phyloP scores from a whole-genome alignment of 1,139 yeast species.

The Debaryomyces nepalensis region DNA sequence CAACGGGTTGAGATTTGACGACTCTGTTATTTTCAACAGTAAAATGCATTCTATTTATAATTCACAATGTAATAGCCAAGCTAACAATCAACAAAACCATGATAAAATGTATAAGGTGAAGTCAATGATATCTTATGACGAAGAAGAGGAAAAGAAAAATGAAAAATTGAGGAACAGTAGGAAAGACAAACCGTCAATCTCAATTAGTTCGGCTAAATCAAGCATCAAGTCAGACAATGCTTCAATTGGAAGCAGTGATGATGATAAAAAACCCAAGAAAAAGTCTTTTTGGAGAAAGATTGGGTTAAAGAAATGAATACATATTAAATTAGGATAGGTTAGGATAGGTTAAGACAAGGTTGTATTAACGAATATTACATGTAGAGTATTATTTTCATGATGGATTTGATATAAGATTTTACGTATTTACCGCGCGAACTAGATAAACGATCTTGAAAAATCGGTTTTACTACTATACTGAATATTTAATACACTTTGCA shows the following conservation, averaged over 20 bases:
- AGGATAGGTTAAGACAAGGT: neutral
- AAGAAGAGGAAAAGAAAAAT: conserved; percentile 32
- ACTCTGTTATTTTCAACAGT: conserved; percentile 27
- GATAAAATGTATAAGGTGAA: conserved; percentile 46
- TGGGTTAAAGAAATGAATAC: conserved; percentile 32
- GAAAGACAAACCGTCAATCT: conserved; percentile 16
- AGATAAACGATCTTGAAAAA: no score
- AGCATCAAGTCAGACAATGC: conserved; percentile 18
- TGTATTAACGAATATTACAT: no score
- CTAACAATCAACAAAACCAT: conserved; percentile 11
- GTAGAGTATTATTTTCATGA: neutral
- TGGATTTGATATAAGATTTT: no score
- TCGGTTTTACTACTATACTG: no score
- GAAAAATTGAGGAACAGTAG: conserved; percentile 26
- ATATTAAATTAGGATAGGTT: neutral
- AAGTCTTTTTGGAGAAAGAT: conserved; percentile 38
- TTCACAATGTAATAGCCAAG: conserved; percentile 24
- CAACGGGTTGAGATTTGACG: conserved; percentile 15
- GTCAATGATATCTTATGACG: conserved; percentile 40
- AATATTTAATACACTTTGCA: no score
- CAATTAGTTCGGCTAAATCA: conserved; percentile 15
- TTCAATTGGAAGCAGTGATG: conserved; percentile 14
- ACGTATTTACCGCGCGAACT: no score
- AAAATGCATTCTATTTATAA: conserved; percentile 41
- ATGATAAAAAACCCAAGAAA: conserved; percentile 23